phyloP scores from a whole-genome alignment of 441 rosid genomes.

The Geranium incanum region DNA sequence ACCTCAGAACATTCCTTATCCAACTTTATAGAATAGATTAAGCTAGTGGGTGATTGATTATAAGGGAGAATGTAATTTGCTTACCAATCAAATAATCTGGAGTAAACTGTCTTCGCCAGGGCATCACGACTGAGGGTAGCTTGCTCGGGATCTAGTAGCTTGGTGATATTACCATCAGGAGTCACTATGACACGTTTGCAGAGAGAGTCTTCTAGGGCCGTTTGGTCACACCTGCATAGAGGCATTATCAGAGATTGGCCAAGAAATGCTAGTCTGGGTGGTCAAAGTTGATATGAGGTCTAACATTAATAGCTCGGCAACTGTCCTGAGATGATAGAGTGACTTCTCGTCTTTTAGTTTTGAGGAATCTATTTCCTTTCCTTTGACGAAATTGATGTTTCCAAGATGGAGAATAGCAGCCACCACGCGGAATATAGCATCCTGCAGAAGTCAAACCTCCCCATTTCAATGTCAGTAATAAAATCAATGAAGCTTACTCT shows the following conservation, averaged over 20 bases:
- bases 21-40: not conserved
- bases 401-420: constrained; percentile 97
- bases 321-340: constrained; percentile 62
- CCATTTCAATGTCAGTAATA: constrained; percentile 9
- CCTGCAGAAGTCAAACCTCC: constrained; percentile 44
- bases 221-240: constrained; percentile 70
- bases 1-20: no score
- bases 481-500: constrained; percentile 31
- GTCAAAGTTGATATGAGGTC: constrained; percentile 4
- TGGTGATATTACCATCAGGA: constrained; percentile 95
- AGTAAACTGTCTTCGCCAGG: constrained; percentile 91
- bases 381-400: constrained; percentile 83
- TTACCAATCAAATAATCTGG: constrained; percentile 98
- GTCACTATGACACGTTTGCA: constrained; percentile 99
- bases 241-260: constrained; percentile 9
- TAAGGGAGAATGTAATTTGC: constrained; percentile 13
- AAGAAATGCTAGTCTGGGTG: constrained; percentile 12
- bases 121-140: constrained; percentile 94
- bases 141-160: constrained; percentile 85
- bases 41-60: not conserved
- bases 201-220: constrained; percentile 87
- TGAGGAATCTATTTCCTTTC: constrained; percentile 85
- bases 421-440: constrained; percentile 88
- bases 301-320: constrained; percentile 81
- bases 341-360: constrained; percentile 89